Evolutionary conservation across 2,329 filamentous ascomycete genomes (phyloP).

Genomic region (Coniochaeta sp.): DNA sequence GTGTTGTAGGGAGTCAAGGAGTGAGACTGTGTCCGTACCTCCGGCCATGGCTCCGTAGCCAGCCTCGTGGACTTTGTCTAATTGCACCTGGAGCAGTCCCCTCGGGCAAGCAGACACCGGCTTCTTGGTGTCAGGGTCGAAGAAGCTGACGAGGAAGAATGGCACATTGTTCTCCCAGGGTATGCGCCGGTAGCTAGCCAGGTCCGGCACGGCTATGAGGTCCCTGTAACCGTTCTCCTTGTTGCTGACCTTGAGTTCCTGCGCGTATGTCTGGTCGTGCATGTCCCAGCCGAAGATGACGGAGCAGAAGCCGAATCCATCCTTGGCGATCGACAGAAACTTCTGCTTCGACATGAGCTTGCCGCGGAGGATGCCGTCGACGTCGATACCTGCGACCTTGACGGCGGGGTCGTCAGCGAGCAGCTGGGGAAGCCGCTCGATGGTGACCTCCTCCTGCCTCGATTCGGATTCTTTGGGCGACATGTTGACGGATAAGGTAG

Average conservation of each 20-base stretch:
- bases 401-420: constrained; percentile 68
- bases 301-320: constrained; percentile 88
- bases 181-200: constrained; percentile 71
- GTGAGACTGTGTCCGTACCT: constrained; percentile 52
- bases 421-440: constrained; percentile 56
- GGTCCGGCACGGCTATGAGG: constrained; percentile 72
- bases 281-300: constrained; percentile 97
- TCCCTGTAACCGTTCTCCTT: constrained; percentile 86
- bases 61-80: constrained; percentile 57
- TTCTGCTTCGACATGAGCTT: constrained; percentile 92
- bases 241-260: constrained; percentile 80
- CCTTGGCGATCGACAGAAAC: constrained; percentile 73
- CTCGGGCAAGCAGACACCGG: constrained; percentile 74
- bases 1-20: background rate
- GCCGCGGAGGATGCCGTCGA: constrained; percentile 79
- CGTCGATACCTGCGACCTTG: constrained; percentile 82
- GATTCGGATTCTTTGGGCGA: constrained; percentile 2
- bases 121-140: constrained; percentile 67
- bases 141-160: constrained; percentile 78
- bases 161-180: constrained; percentile 86
- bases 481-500: background rate
- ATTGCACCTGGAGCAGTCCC: constrained; percentile 61
- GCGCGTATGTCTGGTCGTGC: constrained; percentile 86
- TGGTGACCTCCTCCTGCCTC: constrained; percentile 35
- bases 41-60: constrained; percentile 86